phyloP scores from a whole-genome alignment of 225 moss, liverwort and hornwort genomes.

The Ulota crispa region DNA sequence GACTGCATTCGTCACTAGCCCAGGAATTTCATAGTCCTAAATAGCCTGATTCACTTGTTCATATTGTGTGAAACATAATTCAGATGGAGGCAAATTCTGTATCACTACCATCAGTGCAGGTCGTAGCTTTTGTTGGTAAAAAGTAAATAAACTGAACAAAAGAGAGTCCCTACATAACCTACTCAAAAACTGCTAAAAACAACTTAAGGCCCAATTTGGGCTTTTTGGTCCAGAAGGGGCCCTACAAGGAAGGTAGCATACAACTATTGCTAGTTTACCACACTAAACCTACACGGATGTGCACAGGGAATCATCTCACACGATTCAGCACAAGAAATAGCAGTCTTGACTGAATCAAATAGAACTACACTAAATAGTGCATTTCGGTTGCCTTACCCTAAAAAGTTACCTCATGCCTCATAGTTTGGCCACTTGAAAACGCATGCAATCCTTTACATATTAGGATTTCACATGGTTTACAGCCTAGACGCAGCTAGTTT shows the following conservation, averaged over 20 bases:
- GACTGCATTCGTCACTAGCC: slow-evolving; percentile 5
- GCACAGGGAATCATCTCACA: not conserved
- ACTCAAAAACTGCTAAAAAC: not conserved
- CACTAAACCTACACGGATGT: not conserved
- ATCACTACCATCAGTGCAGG: not conserved
- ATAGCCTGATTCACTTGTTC: not conserved
- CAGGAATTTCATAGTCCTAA: not conserved
- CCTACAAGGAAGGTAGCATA: not conserved
- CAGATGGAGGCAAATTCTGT: not conserved
- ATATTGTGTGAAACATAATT: not conserved
- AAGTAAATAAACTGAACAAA: not conserved
- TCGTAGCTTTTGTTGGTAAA: not conserved
- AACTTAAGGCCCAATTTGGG: not conserved
- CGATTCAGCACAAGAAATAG: not conserved
- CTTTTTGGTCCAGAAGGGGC: not conserved
- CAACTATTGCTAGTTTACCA: not conserved
- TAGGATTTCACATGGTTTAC: no score
- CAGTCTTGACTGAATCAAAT: not conserved
- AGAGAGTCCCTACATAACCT: not conserved
- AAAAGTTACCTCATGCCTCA: no score
- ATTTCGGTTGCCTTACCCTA: no score
- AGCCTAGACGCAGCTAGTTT: no score
- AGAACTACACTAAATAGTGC: not conserved
- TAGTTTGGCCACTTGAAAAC: no score
- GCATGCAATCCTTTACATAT: no score